Percentiles rank a stretch among this genome's conserved stretches.
These are phyloP conservation scores for Elaphomyces granulatus DNA, from an alignment of 495 filamentous ascomycete genomes.

Conservation along the genomic window DNA sequence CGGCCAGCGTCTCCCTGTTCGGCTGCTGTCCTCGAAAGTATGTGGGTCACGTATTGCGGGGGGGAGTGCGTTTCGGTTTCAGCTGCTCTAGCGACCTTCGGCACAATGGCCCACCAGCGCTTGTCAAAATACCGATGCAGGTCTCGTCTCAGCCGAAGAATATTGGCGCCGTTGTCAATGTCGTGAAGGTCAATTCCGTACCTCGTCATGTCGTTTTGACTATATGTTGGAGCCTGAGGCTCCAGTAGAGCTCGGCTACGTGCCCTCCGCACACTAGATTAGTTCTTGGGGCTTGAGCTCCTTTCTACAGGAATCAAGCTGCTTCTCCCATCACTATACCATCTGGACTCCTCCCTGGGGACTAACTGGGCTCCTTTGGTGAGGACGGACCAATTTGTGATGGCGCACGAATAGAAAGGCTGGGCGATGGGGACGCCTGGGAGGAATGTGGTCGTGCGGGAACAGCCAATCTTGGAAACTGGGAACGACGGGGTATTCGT, in stretches of 20 bases:
- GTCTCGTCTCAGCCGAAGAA: background rate
- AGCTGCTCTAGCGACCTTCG: background rate
- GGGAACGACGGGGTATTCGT: conserved; percentile 6
- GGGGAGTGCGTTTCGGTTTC: background rate
- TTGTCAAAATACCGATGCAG: background rate
- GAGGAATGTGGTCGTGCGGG: conserved; percentile 5
- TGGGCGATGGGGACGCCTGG: background rate
- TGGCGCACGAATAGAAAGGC: background rate
- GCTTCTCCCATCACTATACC: no score
- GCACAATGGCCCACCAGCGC: background rate
- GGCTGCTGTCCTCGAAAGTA: background rate
- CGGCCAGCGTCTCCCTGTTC: no score
- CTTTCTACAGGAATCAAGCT: no score
- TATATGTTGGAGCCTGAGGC: no score
- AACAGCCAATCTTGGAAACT: conserved; percentile 8
- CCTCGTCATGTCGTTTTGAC: background rate
- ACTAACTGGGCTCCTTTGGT: background rate
- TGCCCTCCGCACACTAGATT: no score
- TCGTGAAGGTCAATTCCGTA: background rate
- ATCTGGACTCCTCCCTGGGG: background rate
- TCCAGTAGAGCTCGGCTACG: no score
- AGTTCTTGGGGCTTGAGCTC: no score
- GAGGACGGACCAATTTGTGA: background rate
- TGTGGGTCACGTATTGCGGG: background rate
- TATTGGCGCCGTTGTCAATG: background rate